Conservation (phyloP, 2,329 filamentous ascomycete species). For the Bipolaris sorokiniana region DNA sequence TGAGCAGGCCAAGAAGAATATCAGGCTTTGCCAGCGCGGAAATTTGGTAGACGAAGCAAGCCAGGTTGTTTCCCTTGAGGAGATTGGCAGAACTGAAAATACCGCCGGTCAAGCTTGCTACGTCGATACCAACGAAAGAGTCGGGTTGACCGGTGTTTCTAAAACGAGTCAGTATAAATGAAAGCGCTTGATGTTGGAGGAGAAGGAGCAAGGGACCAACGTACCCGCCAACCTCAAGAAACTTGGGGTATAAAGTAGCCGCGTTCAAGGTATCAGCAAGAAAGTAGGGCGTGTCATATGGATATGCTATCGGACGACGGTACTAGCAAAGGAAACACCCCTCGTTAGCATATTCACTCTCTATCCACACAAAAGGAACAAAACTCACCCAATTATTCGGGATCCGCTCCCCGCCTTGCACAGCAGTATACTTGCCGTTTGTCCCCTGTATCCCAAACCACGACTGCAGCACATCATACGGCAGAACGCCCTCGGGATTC, state of each 20-base stretch:
- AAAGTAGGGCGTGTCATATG: conserved; percentile 31
- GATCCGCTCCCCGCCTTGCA: conserved; percentile 27
- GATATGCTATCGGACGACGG: conserved; percentile 28
- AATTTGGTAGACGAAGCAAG: conserved; percentile 28
- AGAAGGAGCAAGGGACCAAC: background rate
- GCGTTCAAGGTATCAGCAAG: conserved; percentile 27
- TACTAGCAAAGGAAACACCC: conserved; percentile 13
- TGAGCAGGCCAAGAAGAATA: conserved; percentile 22
- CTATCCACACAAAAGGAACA: background rate
- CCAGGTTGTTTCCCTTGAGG: conserved; percentile 26
- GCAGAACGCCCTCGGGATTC: conserved; percentile 21
- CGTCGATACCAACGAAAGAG: conserved; percentile 29
- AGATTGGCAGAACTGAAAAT: conserved; percentile 22
- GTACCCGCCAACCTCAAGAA: conserved; percentile 29
- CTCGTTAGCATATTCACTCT: background rate
- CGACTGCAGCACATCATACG: conserved; percentile 26
- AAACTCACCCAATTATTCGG: conserved; percentile 27
- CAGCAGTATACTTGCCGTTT: conserved; percentile 23
- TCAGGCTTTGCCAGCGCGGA: conserved; percentile 33
- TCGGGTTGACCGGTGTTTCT: conserved; percentile 32
- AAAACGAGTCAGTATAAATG: background rate
- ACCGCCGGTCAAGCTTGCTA: conserved; percentile 25
- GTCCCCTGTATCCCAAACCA: conserved; percentile 32
- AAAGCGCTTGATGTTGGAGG: background rate
- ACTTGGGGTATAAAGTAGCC: conserved; percentile 29